phyloP scores from a whole-genome alignment of 257 asterid genomes.

The Cynanchum wilfordii region DNA sequence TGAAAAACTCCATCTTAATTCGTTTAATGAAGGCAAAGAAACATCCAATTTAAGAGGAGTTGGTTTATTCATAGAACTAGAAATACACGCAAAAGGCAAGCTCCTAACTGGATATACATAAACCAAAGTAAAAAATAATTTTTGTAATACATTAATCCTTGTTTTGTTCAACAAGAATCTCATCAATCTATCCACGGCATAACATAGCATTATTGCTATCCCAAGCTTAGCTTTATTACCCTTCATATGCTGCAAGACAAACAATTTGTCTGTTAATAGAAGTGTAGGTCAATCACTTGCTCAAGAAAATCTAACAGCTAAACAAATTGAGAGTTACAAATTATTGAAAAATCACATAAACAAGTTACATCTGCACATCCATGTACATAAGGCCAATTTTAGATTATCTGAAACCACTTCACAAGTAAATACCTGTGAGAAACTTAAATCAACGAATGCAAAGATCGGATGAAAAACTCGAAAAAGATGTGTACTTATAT shows the following conservation, averaged over 20 bases:
- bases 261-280: neutral
- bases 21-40: conserved; percentile 68
- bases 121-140: conserved; percentile 34
- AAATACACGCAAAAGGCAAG: conserved; percentile 75
- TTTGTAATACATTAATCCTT: conserved; percentile 35
- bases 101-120: conserved; percentile 46
- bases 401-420: neutral
- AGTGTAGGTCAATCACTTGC: conserved; percentile 1
- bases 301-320: neutral
- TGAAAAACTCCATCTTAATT: conserved; percentile 70
- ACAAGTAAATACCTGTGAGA: neutral
- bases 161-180: conserved; percentile 28
- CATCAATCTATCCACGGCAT: conserved; percentile 40
- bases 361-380: neutral
- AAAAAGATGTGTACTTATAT: neutral
- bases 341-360: neutral
- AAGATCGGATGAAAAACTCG: neutral
- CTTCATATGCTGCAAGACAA: conserved; percentile 40
- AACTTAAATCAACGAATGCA: neutral
- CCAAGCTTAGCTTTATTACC: conserved; percentile 42
- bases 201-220: conserved; percentile 47
- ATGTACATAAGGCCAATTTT: neutral
- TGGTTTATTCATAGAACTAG: conserved; percentile 76
- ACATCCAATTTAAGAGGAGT: conserved; percentile 84
- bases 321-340: too few relatives aligned